Base-by-base conservation (phyloP, 352 stramenopile genomes). In the Phytophthora hybrid region DNA sequence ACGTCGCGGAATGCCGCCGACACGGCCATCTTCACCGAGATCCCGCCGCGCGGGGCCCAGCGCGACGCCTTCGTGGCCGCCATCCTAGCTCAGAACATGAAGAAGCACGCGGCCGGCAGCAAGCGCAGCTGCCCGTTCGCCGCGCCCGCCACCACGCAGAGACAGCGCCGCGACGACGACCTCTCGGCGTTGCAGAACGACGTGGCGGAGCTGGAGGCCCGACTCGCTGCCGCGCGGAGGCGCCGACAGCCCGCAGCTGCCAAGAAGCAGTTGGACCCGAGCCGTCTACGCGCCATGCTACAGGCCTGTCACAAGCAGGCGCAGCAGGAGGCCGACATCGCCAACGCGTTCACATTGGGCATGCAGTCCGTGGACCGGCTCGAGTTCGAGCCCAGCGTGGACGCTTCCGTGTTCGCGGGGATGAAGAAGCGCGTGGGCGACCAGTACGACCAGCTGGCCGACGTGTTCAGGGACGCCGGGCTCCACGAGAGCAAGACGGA, bases 381-480 rank as follows among this genome's bases (percentile, higher is more conserved):
- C 23, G 59, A 79, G 60, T 83, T 72, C 53, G 77, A 83, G n/a
- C 63, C 69, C 0, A 66, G 23, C 1, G 56, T 70, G 14, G 77
- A 83, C 54, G 74, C 63, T 0, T 19, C 70, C 0, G 55, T 73
- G 10, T 83, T 77, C 55, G 51, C 2, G 32, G 13, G 37, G 1
- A 73, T 83, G 63, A 66, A 81, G 32, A 59, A 74, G 59, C 66
- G 54, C 16, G 51, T 79, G 4, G 19, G 21, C 1, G 59, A 68
- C 4, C 73, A 81, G n/a, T 76, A 75, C 52, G 32, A 63, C 8
- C 21, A 77, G 23, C 37, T 83, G 46, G 69, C 58, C 19, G 49
- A 73, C 29, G 63, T 83, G 29, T 77, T 83, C 51, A 46, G 9
- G n/a, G 59, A 73, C n/a, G 77, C 75, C 5, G 77, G 74, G 23